Percentiles rank a stretch among this genome's conserved stretches.
phyloP scores from a whole-genome alignment of 305 asterid genomes.

The Fraxinus platypoda region DNA sequence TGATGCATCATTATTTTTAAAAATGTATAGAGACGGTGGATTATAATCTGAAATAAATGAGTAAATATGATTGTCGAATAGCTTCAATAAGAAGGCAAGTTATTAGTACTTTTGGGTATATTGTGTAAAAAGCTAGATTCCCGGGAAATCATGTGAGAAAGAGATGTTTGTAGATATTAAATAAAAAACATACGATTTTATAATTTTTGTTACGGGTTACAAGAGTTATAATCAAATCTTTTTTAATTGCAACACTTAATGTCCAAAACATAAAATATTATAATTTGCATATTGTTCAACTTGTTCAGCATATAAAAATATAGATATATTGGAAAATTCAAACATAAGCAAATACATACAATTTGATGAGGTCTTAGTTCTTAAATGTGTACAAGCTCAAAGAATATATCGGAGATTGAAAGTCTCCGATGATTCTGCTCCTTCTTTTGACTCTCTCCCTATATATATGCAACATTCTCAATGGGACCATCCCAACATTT shows the following conservation, averaged over 20 bases:
- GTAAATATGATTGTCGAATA: not conserved
- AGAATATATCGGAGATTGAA: conserved; percentile 67
- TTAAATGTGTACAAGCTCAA: conserved; percentile 32
- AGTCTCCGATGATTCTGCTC: conserved; percentile 64
- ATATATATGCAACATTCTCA: conserved; percentile 37
- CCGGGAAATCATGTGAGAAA: conserved; percentile 27
- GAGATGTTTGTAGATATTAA: not conserved
- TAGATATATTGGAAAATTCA: not conserved
- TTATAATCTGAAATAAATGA: conserved; percentile 23
- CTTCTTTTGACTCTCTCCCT: conserved; percentile 38
- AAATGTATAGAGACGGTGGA: not conserved
- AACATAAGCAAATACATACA: not conserved
- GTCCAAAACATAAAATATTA: no score
- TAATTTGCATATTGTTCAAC: not conserved
- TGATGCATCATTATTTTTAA: not conserved
- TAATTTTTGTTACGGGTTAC: not conserved
- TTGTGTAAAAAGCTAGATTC: conserved; percentile 39
- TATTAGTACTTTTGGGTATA: conserved; percentile 9
- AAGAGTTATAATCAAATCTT: not conserved
- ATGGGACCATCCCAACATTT: conserved; percentile 58
- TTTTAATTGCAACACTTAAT: not conserved
- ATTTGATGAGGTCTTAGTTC: conserved; percentile 5
- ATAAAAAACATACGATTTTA: not conserved
- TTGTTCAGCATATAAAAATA: not conserved
- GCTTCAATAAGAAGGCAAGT: conserved; percentile 15